These are phyloP conservation scores for Ophiostoma triangulosporum DNA, from an alignment of 2,329 filamentous ascomycete species.

Conservation along the genomic window DNA sequence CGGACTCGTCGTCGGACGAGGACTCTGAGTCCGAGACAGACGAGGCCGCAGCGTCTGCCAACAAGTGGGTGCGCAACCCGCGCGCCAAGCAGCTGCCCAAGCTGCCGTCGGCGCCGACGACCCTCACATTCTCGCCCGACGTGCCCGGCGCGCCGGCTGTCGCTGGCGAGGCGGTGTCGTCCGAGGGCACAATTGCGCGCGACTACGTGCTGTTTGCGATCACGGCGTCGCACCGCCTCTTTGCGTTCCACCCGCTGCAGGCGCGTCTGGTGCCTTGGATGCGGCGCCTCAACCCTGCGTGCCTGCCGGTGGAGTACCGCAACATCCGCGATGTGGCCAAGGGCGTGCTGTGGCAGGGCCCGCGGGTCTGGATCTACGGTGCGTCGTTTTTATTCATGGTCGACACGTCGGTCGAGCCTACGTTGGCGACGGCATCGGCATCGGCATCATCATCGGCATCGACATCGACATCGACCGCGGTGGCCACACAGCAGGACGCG, in stretches of 20 bases:
- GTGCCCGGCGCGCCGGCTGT: conserved; percentile 20
- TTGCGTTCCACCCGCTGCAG: conserved; percentile 65
- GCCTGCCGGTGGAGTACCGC: conserved; percentile 60
- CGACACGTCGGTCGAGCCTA: conserved; percentile 54
- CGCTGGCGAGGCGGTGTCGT: conserved; percentile 4
- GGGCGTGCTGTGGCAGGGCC: conserved; percentile 71
- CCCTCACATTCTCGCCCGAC: conserved; percentile 53
- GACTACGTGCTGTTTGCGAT: conserved; percentile 40
- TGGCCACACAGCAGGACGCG: background rate
- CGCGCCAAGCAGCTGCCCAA: conserved; percentile 55
- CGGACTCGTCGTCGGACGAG: conserved; percentile 23
- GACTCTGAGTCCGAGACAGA: conserved; percentile 23
- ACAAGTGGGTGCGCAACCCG: conserved; percentile 60
- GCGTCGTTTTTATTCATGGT: conserved; percentile 85
- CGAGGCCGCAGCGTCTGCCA: background rate
- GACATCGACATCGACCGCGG: background rate
- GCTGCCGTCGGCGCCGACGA: conserved; percentile 48
- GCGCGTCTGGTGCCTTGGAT: conserved; percentile 78
- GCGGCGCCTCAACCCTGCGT: conserved; percentile 61
- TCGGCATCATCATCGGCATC: background rate
- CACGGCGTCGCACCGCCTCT: conserved; percentile 49
- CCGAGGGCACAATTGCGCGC: conserved; percentile 16
- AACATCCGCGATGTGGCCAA: conserved; percentile 68
- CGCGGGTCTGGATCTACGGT: conserved; percentile 77
- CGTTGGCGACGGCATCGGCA: background rate